A percentile compares a stretch with the other conserved stretches of the same genome.
These are phyloP conservation scores for Trapa incisa DNA, from an alignment of 345 rosid genomes.

Conservation along the genomic window DNA sequence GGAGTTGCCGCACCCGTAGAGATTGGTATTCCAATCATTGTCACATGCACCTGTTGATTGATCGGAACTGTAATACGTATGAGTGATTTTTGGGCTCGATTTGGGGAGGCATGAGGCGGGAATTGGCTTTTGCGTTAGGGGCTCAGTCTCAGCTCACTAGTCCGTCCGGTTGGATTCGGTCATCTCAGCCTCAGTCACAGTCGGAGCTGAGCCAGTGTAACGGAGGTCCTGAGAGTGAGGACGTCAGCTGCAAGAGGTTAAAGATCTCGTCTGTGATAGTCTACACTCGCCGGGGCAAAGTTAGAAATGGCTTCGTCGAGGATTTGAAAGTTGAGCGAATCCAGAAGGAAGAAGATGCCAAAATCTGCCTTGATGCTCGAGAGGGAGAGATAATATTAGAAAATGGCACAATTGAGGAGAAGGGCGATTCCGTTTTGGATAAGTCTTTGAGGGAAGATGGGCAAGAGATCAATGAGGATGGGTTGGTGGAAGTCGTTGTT, in stretches of 20 bases:
- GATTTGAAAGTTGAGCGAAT: not conserved
- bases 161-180: conserved; percentile 22
- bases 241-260: conserved; percentile 38
- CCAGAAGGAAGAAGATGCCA: conserved; percentile 2
- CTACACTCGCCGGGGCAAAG: conserved; percentile 50
- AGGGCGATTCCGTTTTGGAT: not conserved
- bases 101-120: conserved; percentile 48
- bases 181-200: conserved; percentile 21
- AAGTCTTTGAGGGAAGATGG: conserved; percentile 1
- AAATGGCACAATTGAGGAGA: conserved; percentile 8
- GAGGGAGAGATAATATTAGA: not conserved
- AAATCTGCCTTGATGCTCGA: not conserved
- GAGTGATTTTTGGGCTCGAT: conserved; percentile 6
- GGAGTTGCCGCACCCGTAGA: not conserved
- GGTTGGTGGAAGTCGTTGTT: conserved; percentile 22
- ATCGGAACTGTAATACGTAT: not conserved
- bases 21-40: not conserved
- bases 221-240: conserved; percentile 21
- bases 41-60: not conserved
- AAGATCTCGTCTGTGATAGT: conserved; percentile 53
- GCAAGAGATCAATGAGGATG: conserved; percentile 9
- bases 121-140: conserved; percentile 22
- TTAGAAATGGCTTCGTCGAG: conserved; percentile 10
- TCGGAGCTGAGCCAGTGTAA: conserved; percentile 19
- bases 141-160: conserved; percentile 18